These are phyloP conservation scores for Penicillium verrucosum DNA, from an alignment of 2,329 filamentous ascomycete species.

Conservation along the genomic window DNA sequence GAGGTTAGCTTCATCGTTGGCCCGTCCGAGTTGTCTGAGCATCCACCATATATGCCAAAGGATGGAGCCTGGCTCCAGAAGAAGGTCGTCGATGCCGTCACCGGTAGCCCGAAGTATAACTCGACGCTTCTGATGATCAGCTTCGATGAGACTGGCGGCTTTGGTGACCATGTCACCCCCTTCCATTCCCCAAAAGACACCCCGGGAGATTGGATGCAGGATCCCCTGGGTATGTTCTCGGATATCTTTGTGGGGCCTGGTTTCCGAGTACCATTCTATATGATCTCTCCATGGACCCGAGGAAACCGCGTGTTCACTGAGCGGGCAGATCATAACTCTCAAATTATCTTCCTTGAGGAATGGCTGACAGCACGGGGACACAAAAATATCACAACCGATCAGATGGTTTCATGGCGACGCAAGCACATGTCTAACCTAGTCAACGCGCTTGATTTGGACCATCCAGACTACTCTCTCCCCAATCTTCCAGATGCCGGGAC, in stretches of 20 bases:
- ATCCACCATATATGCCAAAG: slow-evolving; percentile 52
- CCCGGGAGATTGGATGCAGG: slow-evolving; percentile 53
- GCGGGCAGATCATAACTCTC: slow-evolving; percentile 55
- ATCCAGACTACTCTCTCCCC: slow-evolving; percentile 51
- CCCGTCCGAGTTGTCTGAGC: slow-evolving; percentile 52
- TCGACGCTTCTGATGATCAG: slow-evolving; percentile 51
- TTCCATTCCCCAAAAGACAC: slow-evolving; percentile 51
- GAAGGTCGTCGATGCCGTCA: slow-evolving; percentile 52
- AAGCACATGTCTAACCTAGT: slow-evolving; percentile 50
- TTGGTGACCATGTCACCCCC: slow-evolving; percentile 55
- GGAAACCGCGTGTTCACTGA: slow-evolving; percentile 55
- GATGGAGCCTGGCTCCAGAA: slow-evolving; percentile 57
- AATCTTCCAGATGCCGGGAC: slow-evolving; percentile 44
- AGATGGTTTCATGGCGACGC: slow-evolving; percentile 49
- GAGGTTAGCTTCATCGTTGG: slow-evolving; percentile 52
- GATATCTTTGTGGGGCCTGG: slow-evolving; percentile 45
- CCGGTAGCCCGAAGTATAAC: slow-evolving; percentile 49
- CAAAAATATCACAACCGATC: slow-evolving; percentile 37
- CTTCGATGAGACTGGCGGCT: slow-evolving; percentile 55
- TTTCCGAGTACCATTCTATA: slow-evolving; percentile 54
- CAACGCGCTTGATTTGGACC: slow-evolving; percentile 47
- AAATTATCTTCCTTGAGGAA: slow-evolving; percentile 54
- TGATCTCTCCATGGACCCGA: slow-evolving; percentile 56
- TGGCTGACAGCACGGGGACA: slow-evolving; percentile 48
- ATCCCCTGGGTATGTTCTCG: slow-evolving; percentile 43